Percentiles rank a stretch among this genome's conserved stretches.
These are phyloP conservation scores for Candida taoyuanica DNA, from an alignment of 805 yeast genomes.

Conservation along the genomic window DNA sequence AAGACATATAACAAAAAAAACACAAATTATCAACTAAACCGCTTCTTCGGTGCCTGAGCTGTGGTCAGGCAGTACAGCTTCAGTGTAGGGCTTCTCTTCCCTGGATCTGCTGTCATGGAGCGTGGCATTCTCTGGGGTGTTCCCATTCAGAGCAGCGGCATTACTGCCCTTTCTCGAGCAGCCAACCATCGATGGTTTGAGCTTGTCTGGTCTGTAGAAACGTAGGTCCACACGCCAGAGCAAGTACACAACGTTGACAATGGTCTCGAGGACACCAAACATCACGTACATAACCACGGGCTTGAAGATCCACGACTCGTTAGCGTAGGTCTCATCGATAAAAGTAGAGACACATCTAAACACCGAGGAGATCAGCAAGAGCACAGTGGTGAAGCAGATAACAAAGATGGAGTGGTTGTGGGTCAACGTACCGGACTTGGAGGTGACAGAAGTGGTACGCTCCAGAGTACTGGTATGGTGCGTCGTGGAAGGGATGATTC, in stretches of 20 bases:
- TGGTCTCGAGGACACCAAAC: constrained; percentile 64
- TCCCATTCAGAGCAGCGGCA: not conserved
- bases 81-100: constrained; percentile 12
- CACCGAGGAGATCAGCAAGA: constrained; percentile 46
- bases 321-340: constrained; percentile 22
- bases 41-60: constrained; percentile 3
- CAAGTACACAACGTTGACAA: constrained; percentile 53
- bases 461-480: constrained; percentile 31
- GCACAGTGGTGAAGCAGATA: constrained; percentile 41
- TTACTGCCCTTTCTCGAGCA: constrained; percentile 4
- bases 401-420: constrained; percentile 48
- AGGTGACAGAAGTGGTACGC: constrained; percentile 23
- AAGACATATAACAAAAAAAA: no score
- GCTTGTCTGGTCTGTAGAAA: constrained; percentile 71
- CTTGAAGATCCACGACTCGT: constrained; percentile 41
- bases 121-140: constrained; percentile 3
- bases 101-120: constrained; percentile 5
- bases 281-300: constrained; percentile 61
- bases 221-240: constrained; percentile 68
- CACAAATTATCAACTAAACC: not conserved
- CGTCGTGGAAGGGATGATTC: constrained; percentile 51
- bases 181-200: constrained; percentile 27
- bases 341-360: constrained; percentile 48
- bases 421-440: constrained; percentile 34
- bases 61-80: constrained; percentile 8